These are phyloP conservation scores for Cryptosporidium baileyi DNA, from an alignment of 169 alveolate genomes.

Conservation along the genomic window DNA sequence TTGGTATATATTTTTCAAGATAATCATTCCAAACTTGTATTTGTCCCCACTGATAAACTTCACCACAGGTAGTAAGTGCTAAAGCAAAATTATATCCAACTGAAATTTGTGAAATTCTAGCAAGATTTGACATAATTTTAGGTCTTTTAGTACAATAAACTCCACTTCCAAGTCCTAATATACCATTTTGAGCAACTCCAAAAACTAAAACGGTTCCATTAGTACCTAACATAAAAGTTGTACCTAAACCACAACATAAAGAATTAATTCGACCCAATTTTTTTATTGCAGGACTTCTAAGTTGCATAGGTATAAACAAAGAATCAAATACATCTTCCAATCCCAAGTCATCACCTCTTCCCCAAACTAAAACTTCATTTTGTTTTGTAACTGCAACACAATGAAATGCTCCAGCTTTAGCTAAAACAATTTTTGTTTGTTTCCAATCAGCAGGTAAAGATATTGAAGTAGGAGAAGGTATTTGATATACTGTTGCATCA, in stretches of 20 bases:
- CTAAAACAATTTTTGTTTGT: slow-evolving; percentile 14
- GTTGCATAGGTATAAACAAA: slow-evolving; percentile 47
- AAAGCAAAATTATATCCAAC: slow-evolving; percentile 47
- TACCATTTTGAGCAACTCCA: slow-evolving; percentile 61
- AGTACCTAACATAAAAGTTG: slow-evolving; percentile 45
- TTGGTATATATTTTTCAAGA: slow-evolving; percentile 4
- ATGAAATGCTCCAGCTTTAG: slow-evolving; percentile 63
- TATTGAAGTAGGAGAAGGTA: slow-evolving; percentile 36
- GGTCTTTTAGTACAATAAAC: slow-evolving; percentile 64
- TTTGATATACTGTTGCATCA: slow-evolving; percentile 23
- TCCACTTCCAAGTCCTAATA: slow-evolving; percentile 62
- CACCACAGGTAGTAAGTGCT: slow-evolving; percentile 49
- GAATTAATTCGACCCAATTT: slow-evolving; percentile 53
- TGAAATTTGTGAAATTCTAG: slow-evolving; percentile 37
- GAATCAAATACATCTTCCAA: slow-evolving; percentile 59
- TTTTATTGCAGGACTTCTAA: slow-evolving; percentile 47
- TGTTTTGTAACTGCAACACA: slow-evolving; percentile 58
- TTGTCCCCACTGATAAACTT: slow-evolving; percentile 69
- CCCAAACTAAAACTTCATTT: slow-evolving; percentile 67
- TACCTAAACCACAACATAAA: slow-evolving; percentile 48
- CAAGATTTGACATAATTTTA: slow-evolving; percentile 22
- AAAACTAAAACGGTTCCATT: slow-evolving; percentile 42
- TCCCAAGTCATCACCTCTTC: slow-evolving; percentile 61
- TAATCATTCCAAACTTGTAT: slow-evolving; percentile 41
- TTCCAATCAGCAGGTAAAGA: slow-evolving; percentile 62